Conservation (phyloP, 78 protist genomes). For the Chrysochromulina tobinii region DNA sequence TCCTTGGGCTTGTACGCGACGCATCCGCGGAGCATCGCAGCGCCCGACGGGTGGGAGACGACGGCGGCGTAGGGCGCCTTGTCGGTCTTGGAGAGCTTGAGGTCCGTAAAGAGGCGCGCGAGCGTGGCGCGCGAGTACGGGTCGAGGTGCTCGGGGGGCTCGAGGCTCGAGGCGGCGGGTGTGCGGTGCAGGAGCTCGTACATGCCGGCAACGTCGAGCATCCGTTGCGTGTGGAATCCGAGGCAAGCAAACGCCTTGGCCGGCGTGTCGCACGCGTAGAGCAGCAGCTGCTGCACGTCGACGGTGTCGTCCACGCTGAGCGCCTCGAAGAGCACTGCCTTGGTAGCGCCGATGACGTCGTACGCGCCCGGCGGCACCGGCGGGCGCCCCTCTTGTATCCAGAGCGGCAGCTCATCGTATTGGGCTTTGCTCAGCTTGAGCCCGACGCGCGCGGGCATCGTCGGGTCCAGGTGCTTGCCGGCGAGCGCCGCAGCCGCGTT, state of each 20-base stretch:
- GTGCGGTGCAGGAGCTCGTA: neutral
- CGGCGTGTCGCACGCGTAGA: neutral
- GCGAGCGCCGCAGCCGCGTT: neutral
- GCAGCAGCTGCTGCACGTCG: conserved; percentile 8
- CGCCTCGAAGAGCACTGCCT: neutral
- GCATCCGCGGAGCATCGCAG: neutral
- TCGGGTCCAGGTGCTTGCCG: neutral
- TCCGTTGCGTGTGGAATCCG: neutral
- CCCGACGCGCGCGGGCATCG: neutral
- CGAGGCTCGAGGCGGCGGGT: neutral
- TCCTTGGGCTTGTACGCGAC: neutral
- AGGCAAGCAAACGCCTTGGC: neutral
- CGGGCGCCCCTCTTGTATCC: neutral
- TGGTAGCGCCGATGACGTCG: neutral
- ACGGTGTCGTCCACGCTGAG: neutral
- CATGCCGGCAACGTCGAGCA: neutral
- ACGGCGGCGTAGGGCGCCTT: neutral
- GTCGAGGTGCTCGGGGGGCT: neutral
- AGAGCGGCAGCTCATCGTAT: neutral
- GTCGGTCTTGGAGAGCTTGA: neutral
- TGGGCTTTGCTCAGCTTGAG: neutral
- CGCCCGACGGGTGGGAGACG: neutral
- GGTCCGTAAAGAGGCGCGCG: neutral
- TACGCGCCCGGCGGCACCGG: neutral
- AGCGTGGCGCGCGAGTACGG: neutral